phyloP scores from a whole-genome alignment of 495 filamentous ascomycete species.

The Gamarada debralockiae region DNA sequence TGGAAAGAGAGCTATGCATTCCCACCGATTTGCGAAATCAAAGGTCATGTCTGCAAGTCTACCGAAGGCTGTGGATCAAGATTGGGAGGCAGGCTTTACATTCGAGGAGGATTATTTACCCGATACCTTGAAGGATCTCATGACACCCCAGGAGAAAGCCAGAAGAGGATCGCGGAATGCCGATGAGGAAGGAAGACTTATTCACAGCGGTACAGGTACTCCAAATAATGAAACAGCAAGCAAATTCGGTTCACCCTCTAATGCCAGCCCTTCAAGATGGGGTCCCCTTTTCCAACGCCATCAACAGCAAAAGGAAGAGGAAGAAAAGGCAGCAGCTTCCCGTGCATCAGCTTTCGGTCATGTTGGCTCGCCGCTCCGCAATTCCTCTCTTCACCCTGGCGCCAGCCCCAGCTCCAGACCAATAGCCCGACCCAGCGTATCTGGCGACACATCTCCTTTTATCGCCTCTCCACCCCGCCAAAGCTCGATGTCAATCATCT shows the following conservation, averaged over 20 bases:
- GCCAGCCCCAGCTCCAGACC: slow-evolving; percentile 55
- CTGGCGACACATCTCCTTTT: slow-evolving; percentile 59
- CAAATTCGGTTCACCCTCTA: slow-evolving; percentile 77
- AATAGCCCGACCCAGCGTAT: slow-evolving; percentile 21
- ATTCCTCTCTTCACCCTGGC: slow-evolving; percentile 60
- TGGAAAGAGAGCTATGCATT: slow-evolving; percentile 76
- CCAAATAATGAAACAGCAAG: slow-evolving; percentile 45
- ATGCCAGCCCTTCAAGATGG: slow-evolving; percentile 83
- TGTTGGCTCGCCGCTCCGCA: slow-evolving; percentile 90
- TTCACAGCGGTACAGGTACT: slow-evolving; percentile 42
- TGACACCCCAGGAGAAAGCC: slow-evolving; percentile 86
- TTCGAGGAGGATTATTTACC: slow-evolving; percentile 95
- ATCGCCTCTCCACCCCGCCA: slow-evolving; percentile 61
- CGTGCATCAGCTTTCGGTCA: slow-evolving; percentile 68
- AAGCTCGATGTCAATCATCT: slow-evolving; percentile 60
- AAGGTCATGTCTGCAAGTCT: slow-evolving; percentile 80
- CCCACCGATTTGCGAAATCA: slow-evolving; percentile 70
- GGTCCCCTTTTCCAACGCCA: slow-evolving; percentile 75
- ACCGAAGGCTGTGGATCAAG: slow-evolving; percentile 59
- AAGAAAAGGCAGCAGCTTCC: slow-evolving; percentile 39
- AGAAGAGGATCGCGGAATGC: slow-evolving; percentile 74
- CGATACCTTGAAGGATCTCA: slow-evolving; percentile 79
- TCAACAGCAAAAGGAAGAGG: slow-evolving; percentile 68
- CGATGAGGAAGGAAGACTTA: slow-evolving; percentile 52
- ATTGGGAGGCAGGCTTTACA: slow-evolving; percentile 81